Conservation (phyloP, 2,329 filamentous ascomycete genomes). For the Phaeosphaeria sp. region DNA sequence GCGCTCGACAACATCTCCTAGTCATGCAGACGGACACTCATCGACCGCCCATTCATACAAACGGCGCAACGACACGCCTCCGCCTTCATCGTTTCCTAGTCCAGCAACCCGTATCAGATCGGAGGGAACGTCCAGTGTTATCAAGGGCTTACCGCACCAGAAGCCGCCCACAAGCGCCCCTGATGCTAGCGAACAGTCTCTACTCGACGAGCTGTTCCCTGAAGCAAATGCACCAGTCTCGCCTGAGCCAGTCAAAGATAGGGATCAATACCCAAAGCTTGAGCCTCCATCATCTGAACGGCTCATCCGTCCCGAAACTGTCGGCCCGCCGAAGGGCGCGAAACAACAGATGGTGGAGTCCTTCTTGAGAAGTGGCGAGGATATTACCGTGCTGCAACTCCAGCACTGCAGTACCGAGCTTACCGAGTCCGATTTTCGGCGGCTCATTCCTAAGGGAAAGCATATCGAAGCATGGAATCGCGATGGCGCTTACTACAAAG, state of each 20-base stretch:
- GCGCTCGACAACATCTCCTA: neutral
- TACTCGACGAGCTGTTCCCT: conserved; percentile 62
- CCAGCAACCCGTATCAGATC: neutral
- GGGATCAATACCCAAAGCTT: conserved; percentile 37
- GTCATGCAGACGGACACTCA: too few species aligned
- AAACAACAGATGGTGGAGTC: conserved; percentile 30
- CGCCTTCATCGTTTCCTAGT: too few species aligned
- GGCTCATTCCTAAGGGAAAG: conserved; percentile 65
- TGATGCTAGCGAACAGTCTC: conserved; percentile 39
- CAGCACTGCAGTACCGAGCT: conserved; percentile 59
- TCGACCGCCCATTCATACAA: too few species aligned
- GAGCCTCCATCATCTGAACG: conserved; percentile 23
- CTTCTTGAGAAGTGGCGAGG: conserved; percentile 32
- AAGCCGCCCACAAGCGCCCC: neutral
- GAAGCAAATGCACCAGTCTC: conserved; percentile 45
- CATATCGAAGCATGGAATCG: conserved; percentile 72
- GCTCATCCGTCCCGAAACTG: conserved; percentile 13
- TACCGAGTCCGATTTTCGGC: conserved; percentile 72
- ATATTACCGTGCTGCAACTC: conserved; percentile 61
- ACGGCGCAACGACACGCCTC: too few species aligned
- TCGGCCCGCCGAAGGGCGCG: conserved; percentile 6
- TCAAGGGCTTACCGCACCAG: neutral
- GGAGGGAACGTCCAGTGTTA: neutral
- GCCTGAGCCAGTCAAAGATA: conserved; percentile 14
- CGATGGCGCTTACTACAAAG: conserved; percentile 63